These are phyloP conservation scores for Spiraea crenata DNA, from an alignment of 331 rosid species.

Conservation along the genomic window DNA sequence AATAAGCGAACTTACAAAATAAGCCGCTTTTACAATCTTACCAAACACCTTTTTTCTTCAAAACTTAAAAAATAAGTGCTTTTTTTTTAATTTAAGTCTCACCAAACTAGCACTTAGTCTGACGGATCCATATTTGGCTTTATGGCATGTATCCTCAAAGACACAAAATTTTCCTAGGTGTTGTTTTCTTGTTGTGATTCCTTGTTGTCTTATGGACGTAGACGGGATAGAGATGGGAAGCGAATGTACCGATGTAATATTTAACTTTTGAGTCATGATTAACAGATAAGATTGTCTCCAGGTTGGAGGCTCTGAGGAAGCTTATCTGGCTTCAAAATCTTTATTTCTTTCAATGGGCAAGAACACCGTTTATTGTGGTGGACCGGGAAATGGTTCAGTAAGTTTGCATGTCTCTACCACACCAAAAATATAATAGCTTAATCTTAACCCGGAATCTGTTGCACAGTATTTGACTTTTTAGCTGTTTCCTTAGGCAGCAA, in stretches of 20 bases:
- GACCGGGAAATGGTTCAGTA: constrained; percentile 88
- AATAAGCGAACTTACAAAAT: too few species aligned
- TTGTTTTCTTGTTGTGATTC: constrained; percentile 4
- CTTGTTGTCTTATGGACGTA: neutral
- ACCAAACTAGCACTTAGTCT: too few species aligned
- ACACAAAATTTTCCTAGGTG: neutral
- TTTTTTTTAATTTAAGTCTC: too few species aligned
- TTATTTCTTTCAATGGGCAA: constrained; percentile 78
- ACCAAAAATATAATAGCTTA: neutral
- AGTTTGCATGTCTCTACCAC: constrained; percentile 29
- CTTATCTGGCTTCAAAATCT: constrained; percentile 60
- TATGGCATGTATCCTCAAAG: neutral
- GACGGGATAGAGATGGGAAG: neutral
- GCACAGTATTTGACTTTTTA: constrained; percentile 10
- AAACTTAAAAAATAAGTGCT: too few species aligned
- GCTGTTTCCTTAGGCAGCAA: constrained; percentile 67
- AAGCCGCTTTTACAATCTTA: too few species aligned
- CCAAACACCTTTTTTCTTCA: too few species aligned
- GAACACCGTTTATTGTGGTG: constrained; percentile 76
- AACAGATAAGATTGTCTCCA: constrained; percentile 33
- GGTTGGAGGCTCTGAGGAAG: constrained; percentile 94
- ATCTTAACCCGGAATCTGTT: neutral
- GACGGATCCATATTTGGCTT: neutral
- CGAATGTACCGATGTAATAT: neutral
- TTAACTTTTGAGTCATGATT: constrained; percentile 20